Conservation (phyloP, 306 rosid species). For the Cucurbita argyrosperma region DNA sequence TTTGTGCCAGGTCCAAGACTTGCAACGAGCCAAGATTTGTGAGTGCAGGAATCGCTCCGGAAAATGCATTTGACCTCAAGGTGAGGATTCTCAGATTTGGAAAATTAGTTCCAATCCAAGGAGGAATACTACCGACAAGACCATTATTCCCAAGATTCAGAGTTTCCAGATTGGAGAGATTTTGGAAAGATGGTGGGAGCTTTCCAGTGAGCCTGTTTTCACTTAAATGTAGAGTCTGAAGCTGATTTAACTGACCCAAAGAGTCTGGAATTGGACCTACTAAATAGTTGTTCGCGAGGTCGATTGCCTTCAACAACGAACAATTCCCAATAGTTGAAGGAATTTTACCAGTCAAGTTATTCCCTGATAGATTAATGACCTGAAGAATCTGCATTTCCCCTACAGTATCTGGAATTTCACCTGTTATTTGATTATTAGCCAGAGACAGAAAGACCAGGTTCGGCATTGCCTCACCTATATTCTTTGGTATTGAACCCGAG, state of each 20-base stretch:
- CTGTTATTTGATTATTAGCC: conserved; percentile 22
- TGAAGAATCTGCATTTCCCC: not conserved
- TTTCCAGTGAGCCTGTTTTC: conserved; percentile 18
- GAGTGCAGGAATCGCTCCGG: conserved; percentile 13
- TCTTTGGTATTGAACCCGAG: conserved; percentile 20
- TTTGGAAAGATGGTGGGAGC: conserved; percentile 22
- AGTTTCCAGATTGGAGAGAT: conserved; percentile 23
- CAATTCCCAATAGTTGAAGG: conserved; percentile 24
- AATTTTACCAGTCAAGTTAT: conserved; percentile 22
- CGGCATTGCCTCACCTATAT: conserved; percentile 3
- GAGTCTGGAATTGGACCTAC: conserved; percentile 19
- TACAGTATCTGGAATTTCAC: conserved; percentile 20
- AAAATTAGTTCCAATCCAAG: conserved; percentile 22
- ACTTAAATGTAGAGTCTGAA: conserved; percentile 20
- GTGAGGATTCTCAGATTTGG: conserved; percentile 12
- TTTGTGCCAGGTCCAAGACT: conserved; percentile 31
- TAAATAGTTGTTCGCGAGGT: conserved; percentile 18
- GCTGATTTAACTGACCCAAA: conserved; percentile 13
- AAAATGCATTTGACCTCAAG: conserved; percentile 32
- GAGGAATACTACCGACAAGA: conserved; percentile 17
- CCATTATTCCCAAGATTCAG: conserved; percentile 24
- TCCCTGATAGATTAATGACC: conserved; percentile 26
- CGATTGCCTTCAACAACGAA: conserved; percentile 11
- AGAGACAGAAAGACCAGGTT: conserved; percentile 12
- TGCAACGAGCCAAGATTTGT: conserved; percentile 25